These are phyloP conservation scores for Ascobolus immersus DNA, from an alignment of 495 filamentous ascomycete species.

Conservation along the genomic window DNA sequence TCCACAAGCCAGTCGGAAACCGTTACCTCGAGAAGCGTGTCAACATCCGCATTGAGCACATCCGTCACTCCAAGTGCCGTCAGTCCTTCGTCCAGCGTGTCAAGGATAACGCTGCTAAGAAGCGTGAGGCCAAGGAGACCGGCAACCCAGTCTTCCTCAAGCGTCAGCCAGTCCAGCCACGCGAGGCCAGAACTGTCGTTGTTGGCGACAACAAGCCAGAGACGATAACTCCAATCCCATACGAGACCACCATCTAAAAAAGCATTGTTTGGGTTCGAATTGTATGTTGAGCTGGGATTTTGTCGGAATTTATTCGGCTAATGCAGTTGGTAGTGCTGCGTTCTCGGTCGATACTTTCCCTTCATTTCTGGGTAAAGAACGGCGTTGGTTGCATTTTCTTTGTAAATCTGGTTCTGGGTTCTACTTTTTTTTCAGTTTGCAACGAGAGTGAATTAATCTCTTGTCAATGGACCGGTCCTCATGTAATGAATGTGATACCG, in stretches of 20 bases:
- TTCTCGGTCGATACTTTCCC: constrained; percentile 3
- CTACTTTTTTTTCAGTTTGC: too few relatives aligned
- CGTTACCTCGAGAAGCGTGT: constrained; percentile 98
- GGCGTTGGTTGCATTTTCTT: too few relatives aligned
- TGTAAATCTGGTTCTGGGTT: too few relatives aligned
- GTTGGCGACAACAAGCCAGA: constrained; percentile 57
- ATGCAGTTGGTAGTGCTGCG: constrained; percentile 4
- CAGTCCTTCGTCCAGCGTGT: constrained; percentile 90
- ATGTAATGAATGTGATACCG: too few relatives aligned
- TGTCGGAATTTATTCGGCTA: constrained; percentile 15
- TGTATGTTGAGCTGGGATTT: constrained; percentile 10
- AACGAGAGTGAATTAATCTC: too few relatives aligned
- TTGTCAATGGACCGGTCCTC: too few relatives aligned
- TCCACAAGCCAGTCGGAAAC: constrained; percentile 95
- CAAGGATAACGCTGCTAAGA: constrained; percentile 79
- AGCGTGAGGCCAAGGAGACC: constrained; percentile 72
- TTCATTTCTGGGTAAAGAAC: too few relatives aligned
- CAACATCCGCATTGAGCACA: constrained; percentile 95
- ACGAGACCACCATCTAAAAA: constrained; percentile 92
- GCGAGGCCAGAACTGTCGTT: constrained; percentile 51
- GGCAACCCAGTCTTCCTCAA: constrained; percentile 71
- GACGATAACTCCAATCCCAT: constrained; percentile 72
- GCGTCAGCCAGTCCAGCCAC: constrained; percentile 58
- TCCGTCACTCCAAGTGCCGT: constrained; percentile 72
- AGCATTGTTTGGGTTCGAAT: constrained; percentile 6